Evolutionary conservation across 1,139 yeast genomes (phyloP), one percentile per base, ranked within the genome.

Genomic region (Yamadazyma aaseri): DNA sequence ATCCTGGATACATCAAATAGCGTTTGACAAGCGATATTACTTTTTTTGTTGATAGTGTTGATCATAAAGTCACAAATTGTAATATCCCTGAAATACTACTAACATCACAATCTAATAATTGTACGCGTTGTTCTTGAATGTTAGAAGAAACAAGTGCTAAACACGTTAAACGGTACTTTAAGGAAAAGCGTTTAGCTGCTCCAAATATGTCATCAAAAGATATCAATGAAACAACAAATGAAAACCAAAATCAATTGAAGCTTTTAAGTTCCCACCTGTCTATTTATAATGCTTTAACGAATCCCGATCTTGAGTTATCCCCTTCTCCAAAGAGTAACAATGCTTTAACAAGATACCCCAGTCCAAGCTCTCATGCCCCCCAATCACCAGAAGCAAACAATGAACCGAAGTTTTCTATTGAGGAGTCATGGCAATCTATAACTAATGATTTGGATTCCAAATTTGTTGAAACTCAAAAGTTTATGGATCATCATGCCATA

Each of bases 261-360:
- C 50, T 67, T 24, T 57, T 67, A 25, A 53, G 53, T 28, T 59
- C 71, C 10, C 71, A 66, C 39, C 65, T 58, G 57, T 65, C 71
- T 2, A 58, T 68, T 18, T 65, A 57, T 42, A 58, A 65, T 40
- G 68, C 61, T 3, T 55, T 68, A 31, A 63, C 56, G 27, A 65
- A 69, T 43, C 74, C 74, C 4, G 71, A 65, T n/a, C 57, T 68
- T 32, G 71, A 66, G 38, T 44, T 55, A 34, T 41, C 56, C 6
- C 50, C 53, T 24, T 17, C 33, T 13, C 29, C 37, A 14, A 28
- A 31, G 6, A 22, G 26, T 10, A 21, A 28, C n/a, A 14, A 32
- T 22, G 40, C 35, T 13, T 31, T 42, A 16, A 28, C 40, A 6
- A 29, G 42, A 27, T 34, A 45, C 27, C 35, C 45, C 11, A 35